Percentiles rank a stretch among this genome's conserved stretches.
Conservation (phyloP, 345 rosid genomes). For the Fremontodendron californicum region DNA sequence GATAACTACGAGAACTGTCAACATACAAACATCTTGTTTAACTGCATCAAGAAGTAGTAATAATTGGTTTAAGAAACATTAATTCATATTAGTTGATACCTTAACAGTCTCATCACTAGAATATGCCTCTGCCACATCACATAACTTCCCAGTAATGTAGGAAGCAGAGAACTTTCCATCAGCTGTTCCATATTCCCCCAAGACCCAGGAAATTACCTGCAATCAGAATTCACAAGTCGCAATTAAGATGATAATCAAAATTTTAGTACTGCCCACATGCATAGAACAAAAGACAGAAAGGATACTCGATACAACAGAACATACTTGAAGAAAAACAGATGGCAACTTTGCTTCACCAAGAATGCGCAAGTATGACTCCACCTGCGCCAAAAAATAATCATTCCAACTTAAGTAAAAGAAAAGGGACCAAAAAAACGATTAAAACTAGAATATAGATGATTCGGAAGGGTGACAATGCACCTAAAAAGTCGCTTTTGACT, state of each 20-base stretch:
- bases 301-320: constrained; percentile 20
- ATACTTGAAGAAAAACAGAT: constrained; percentile 86
- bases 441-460: background rate
- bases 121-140: constrained; percentile 95
- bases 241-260: constrained; percentile 9
- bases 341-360: constrained; percentile 97
- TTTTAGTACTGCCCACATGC: background rate
- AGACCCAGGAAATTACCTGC: constrained; percentile 97
- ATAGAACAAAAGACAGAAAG: constrained; percentile 5
- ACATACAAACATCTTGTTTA: constrained; percentile 1
- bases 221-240: constrained; percentile 23
- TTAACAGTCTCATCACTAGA: constrained; percentile 90
- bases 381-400: constrained; percentile 39
- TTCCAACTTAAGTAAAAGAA: constrained; percentile 18
- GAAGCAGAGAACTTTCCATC: constrained; percentile 84
- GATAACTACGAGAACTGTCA: background rate
- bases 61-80: background rate
- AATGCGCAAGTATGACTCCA: constrained; percentile 86
- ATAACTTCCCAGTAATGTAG: constrained; percentile 79
- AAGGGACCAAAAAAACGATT: background rate
- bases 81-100: constrained; percentile 42
- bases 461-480: background rate
- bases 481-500: background rate
- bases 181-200: constrained; percentile 94
- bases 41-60: background rate